Evolutionary conservation across 2,329 filamentous ascomycete genomes (phyloP), one percentile per base, ranked within the genome.

Genomic region (Pseudogymnoascus sp.): DNA sequence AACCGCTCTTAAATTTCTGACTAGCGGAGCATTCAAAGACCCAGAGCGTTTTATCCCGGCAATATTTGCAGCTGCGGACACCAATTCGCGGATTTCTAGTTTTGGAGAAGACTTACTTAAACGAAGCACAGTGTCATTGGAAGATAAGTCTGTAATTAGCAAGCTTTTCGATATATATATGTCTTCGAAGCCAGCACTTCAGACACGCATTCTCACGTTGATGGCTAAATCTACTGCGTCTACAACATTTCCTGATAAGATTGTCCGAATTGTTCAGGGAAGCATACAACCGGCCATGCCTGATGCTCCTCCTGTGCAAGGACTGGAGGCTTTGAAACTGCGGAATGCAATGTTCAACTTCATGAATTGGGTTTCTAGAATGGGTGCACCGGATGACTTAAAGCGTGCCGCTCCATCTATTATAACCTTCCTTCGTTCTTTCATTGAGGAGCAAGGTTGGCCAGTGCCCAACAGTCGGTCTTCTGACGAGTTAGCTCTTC

Each of bases 91-190:
- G 7, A 86, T 97, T 38, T 86, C 90, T 9, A 85, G 89, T n/a
- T 78, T 91, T n/a, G 93, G 90, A 0, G 91, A 97, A 62, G 92
- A 96, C 69, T 84, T 95, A 58, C 75, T 97, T 66, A 99, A 97
- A 75, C 82, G 92, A 66, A 89, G 84, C 30, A 82, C 84, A 1
- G 83, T 90, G 7, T 85, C 89, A 7, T 77, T 97, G 25, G 93
- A 97, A 72, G 82, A 91, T 65, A 69, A 78, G 8, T 68, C 73
- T 0, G 74, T 92, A 1, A 80, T 96, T 2, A 76, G 82, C 62
- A 78, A 82, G 14, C 78, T 97, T 2, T 92, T 92, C 68, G 75
- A 81, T 3, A 81, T 92, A 1, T 95, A 96, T 72, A 85, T 87
- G 45, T 84, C 81, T n/a, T 79, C 87, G 0, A 86, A 86, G n/a